Evolutionary conservation across 352 stramenopile species (phyloP), one percentile per base, ranked within the genome.

Genomic region (Globisporangium takayamanum): DNA sequence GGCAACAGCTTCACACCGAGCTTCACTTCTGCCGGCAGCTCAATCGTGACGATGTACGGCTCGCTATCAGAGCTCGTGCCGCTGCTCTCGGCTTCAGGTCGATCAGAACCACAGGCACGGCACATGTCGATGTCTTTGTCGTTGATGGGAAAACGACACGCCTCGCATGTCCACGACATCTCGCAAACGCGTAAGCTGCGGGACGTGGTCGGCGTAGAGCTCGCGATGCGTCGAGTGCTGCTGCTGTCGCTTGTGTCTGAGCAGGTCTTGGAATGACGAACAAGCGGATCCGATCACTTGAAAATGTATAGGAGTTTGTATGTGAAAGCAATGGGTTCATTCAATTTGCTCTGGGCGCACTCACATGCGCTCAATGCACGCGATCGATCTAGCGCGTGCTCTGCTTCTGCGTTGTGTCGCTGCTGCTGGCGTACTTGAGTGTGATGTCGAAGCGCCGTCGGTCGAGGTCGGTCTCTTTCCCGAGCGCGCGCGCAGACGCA

Each of bases 101-200:
- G 65, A 47, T 86, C 72, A 6, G 76, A 79, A 41, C 75, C 74
- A 67, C 80, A 89, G 22, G 80, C 80, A 44, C 84, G 68, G 59
- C 80, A 89, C 10, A 66, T 59, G 3, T 78, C 71, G n/a, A 74
- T 66, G 49, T 64, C 65, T 36, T 88, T 74, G 51, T 87, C 76
- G 51, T 87, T 86, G 48, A 72, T 67, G 30, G 69, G 54, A 62
- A 85, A 89, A 57, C 85, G 68, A 61, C 80, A 89, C 26, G 66
- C 76, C 28, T 71, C 67, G 55, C 80, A 89, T 25, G 63, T 69
- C 78, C 80, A 88, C 67, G 72, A 41, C 80, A 89, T 89, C 33
- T 39, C 10, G 33, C 33, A 11, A 39, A 12, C 33, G 33, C 33
- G 6, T 11, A 7, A 39, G 1, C 6, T 30, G 28, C 28, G 4